These are phyloP conservation scores for Fusarium sp. DNA, from an alignment of 2,329 filamentous ascomycete genomes.

Conservation along the genomic window DNA sequence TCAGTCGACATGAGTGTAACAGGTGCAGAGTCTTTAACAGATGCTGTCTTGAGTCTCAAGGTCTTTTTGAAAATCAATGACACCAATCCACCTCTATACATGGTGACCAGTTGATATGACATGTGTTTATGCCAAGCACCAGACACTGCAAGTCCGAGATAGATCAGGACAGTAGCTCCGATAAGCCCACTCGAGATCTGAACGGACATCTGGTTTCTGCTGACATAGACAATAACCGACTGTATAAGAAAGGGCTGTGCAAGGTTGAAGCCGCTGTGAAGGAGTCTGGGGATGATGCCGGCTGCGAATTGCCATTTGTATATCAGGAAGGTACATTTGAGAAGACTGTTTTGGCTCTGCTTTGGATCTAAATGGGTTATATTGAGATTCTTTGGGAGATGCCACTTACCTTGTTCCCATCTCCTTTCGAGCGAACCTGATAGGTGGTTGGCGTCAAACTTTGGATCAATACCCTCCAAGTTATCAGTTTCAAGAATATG, in stretches of 20 bases:
- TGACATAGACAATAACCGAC: slow-evolving; percentile 48
- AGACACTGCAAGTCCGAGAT: slow-evolving; percentile 55
- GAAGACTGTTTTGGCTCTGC: slow-evolving; percentile 37
- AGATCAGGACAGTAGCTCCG: slow-evolving; percentile 54
- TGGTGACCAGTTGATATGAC: slow-evolving; percentile 51
- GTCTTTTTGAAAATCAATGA: slow-evolving; percentile 64
- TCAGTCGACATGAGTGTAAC: slow-evolving; percentile 61
- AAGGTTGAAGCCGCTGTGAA: slow-evolving; percentile 55
- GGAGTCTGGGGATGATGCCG: slow-evolving; percentile 52
- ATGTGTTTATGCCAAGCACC: slow-evolving; percentile 49
- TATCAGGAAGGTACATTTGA: slow-evolving; percentile 43
- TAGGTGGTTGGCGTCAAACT: slow-evolving; percentile 43
- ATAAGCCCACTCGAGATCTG: slow-evolving; percentile 54
- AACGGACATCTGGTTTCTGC: slow-evolving; percentile 41
- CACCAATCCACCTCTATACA: slow-evolving; percentile 51
- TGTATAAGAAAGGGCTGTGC: slow-evolving; percentile 59
- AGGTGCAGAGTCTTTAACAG: slow-evolving; percentile 52
- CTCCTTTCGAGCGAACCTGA: slow-evolving; percentile 28
- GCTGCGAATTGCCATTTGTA: slow-evolving; percentile 48
- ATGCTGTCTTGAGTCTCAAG: slow-evolving; percentile 46
- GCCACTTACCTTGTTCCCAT: slow-evolving; percentile 39
- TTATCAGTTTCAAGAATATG: slow-evolving; percentile 41
- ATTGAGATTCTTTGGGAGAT: accelerated
- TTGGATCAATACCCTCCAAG: slow-evolving; percentile 45
- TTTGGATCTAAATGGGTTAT: slow-evolving; percentile 26